Evolutionary conservation across 2,329 filamentous ascomycete genomes (phyloP), one percentile per base, ranked within the genome.

Genomic region (Penicillium sp.): DNA sequence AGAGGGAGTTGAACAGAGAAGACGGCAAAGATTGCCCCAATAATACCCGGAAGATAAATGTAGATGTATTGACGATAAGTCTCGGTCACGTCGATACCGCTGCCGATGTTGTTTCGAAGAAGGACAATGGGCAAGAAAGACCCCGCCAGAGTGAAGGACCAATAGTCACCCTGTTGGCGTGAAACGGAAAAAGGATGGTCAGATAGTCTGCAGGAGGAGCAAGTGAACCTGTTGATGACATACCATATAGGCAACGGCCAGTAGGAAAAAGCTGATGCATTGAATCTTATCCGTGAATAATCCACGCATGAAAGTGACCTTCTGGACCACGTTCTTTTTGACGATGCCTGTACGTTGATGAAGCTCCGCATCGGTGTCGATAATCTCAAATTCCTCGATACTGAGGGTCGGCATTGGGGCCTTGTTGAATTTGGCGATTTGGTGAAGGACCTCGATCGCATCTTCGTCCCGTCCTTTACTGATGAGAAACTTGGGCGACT

Each of bases 31-130:
- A 53, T 11, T 8, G 51, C 46, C 6, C 51, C 51, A 26, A 53
- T 49, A 4, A 53, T 34, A 28, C 51, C 48, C 3, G 48, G 46
- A 1, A 53, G 46, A 26, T 53, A 53, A 35, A 53, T 53, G 32
- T 51, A 53, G 12, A 53, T 42, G 11, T 53, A 53, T 40, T 53
- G 39, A 4, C 45, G 43, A 28, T 53, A 53, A 13, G 51, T 51
- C 9, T 51, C 46, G 4, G 32, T 35, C 8, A 53, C 51, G 28
- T 46, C 50, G 33, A 38, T 35, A 8, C 51, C 51, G 26, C 46
- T 53, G 32, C 48, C 46, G 9, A 53, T 49, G 25, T 51, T 51
- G 25, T 54, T 51, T 13, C 41, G 37, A 13, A 48, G 46, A 9
- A 54, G 27, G 12, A 51, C 44, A n/a, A 52, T 52, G 1, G 46